Percentiles rank a stretch among this genome's conserved stretches.
Conservation (phyloP, 495 filamentous ascomycete species). For the Podospora conica region DNA sequence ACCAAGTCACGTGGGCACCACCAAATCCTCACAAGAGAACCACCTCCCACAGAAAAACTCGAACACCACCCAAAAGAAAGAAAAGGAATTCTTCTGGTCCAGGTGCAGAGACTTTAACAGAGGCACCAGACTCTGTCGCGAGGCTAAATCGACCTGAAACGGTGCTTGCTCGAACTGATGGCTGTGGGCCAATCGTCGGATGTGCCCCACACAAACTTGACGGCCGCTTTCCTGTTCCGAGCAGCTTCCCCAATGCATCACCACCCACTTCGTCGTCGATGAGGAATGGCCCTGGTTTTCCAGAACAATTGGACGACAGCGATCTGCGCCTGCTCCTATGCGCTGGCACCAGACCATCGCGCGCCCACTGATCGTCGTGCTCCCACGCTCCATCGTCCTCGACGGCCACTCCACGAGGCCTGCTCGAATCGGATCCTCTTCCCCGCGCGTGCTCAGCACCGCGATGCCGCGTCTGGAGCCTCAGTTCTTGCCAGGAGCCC, state of each 20-base stretch:
- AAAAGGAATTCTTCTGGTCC: background rate
- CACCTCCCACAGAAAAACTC: background rate
- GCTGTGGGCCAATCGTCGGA: slow-evolving; percentile 26
- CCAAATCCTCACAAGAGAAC: background rate
- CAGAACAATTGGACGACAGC: slow-evolving; percentile 26
- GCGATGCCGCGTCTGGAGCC: slow-evolving; percentile 6
- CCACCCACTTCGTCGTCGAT: slow-evolving; percentile 1
- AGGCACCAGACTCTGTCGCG: background rate
- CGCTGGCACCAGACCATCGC: slow-evolving; percentile 19
- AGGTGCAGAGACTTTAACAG: background rate
- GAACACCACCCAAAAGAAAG: background rate
- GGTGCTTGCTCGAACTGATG: slow-evolving; percentile 7
- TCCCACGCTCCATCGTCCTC: slow-evolving; percentile 5
- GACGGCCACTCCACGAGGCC: background rate
- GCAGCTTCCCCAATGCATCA: slow-evolving; percentile 8
- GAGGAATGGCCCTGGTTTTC: slow-evolving; percentile 9
- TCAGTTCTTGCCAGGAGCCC: background rate
- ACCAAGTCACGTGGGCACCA: background rate
- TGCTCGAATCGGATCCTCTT: slow-evolving; percentile 5
- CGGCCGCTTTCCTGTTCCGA: slow-evolving; percentile 15
- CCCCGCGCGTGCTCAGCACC: background rate
- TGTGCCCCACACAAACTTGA: slow-evolving; percentile 16
- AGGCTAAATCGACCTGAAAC: slow-evolving; percentile 33
- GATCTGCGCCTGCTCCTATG: slow-evolving; percentile 21
- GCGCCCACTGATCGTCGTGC: slow-evolving; percentile 8